Base-by-base conservation (phyloP, 1,284 basidiomycete genomes). In the Volvariella volvacea region DNA sequence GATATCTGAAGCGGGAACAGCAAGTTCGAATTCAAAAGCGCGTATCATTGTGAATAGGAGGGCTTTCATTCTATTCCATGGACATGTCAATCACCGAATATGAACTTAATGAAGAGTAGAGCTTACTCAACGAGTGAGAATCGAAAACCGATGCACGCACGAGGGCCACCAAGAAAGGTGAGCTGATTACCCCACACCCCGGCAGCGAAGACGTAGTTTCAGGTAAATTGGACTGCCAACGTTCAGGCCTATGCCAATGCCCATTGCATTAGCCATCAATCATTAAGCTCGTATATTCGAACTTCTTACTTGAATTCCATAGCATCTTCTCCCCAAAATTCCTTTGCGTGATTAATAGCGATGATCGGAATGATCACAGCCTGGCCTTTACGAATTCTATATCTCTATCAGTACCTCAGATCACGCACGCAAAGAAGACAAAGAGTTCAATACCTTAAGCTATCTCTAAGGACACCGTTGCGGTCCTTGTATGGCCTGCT, bases 61-160 rank as follows among this genome's bases (percentile, higher is more conserved):
- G 0, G 71, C 74, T 55, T 82, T 82, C 60, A 74, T 79, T 55
- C 74, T 76, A 31, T 22, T 20, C 43, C 22, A 4, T 16, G 43
- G 21, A n/a, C n/a, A n/a, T n/a, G 3, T 36, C 30, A 17, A 14
- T 17, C 36, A 21, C 21, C 4, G 22, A 22, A 6, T 25, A n/a
- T 33, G 17, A 37, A 16, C 25, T 33, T 14, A 1, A 4, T 25
- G 20, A 21, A 19, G 17, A 12, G 43, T 22, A 30, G 6, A 28
- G 58, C 66, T 47, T 51, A 80, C 77, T 88, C 83, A 16, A 77
- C 65, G 17, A 88, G 52, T 1, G 83, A 73, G 55, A 88, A 87
- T 3, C 80, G 74, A 56, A 80, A 87, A 0, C 84, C 84, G 36
- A 83, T 83, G 54, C 80, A 83, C 1, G 77, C 69, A 28, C 72